Evolutionary conservation across 495 filamentous ascomycete species (phyloP).

Genomic region (Penicillium cosmopolitanum): DNA sequence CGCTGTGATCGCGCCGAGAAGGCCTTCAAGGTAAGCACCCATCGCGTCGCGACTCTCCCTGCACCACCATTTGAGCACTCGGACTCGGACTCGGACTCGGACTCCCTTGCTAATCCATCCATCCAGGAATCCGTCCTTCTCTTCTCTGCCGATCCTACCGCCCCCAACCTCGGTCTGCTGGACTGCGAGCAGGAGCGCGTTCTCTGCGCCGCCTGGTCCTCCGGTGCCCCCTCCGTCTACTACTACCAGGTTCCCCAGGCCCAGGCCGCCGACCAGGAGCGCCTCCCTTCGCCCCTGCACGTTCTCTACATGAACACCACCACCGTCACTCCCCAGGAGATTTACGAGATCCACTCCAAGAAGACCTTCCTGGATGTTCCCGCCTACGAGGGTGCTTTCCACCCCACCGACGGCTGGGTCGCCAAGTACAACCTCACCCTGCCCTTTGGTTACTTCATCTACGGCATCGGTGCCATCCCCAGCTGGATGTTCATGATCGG

Average conservation of each 20-base stretch:
- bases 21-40: conserved; percentile 55
- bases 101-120: conserved; percentile 4
- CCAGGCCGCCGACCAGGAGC: conserved; percentile 38
- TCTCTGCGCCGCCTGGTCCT: conserved; percentile 82
- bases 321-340: conserved; percentile 61
- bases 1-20: conserved; percentile 56
- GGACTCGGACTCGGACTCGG: no score
- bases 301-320: conserved; percentile 66
- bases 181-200: conserved; percentile 80
- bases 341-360: conserved; percentile 65
- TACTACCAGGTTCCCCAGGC: conserved; percentile 72
- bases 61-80: not conserved
- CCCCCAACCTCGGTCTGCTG: conserved; percentile 72
- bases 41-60: not conserved
- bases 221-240: conserved; percentile 71
- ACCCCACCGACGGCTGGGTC: conserved; percentile 77
- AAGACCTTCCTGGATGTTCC: conserved; percentile 58
- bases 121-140: conserved; percentile 66
- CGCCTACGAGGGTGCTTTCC: conserved; percentile 72
- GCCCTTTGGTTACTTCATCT: conserved; percentile 72
- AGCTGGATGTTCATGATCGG: conserved; percentile 80
- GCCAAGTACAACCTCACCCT: conserved; percentile 65
- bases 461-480: conserved; percentile 57
- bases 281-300: conserved; percentile 52
- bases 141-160: conserved; percentile 64